A percentile compares a stretch with the other conserved stretches of the same genome.
These are phyloP conservation scores for Hemileccinum rubropunctum DNA, from an alignment of 768 basidiomycete genomes.

Conservation along the genomic window DNA sequence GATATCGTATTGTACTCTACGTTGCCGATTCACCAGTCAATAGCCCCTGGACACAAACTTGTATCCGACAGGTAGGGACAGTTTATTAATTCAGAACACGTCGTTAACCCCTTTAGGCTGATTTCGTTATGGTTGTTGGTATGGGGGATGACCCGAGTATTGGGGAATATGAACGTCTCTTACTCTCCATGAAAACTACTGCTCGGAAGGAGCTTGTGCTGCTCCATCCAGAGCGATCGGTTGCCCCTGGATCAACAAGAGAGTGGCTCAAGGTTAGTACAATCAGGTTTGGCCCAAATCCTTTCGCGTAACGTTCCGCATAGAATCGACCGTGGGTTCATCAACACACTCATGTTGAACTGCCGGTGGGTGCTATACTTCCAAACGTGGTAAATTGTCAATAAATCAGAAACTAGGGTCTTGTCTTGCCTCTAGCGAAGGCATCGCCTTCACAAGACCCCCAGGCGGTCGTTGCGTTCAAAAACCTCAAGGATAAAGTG, in stretches of 20 bases:
- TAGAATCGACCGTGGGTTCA: conserved; percentile 96
- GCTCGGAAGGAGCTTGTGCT: conserved; percentile 97
- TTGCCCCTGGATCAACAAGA: conserved; percentile 86
- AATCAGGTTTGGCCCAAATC: neutral
- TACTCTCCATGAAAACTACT: conserved; percentile 95
- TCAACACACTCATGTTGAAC: conserved; percentile 93
- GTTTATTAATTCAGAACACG: neutral
- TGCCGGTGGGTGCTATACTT: conserved; percentile 53
- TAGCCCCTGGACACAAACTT: conserved; percentile 97
- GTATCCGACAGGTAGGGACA: conserved; percentile 78
- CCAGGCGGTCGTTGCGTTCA: conserved; percentile 83
- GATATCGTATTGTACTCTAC: conserved; percentile 90
- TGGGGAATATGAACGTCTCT: conserved; percentile 91
- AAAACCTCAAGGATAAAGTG: conserved; percentile 90
- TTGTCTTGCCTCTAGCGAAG: conserved; percentile 66
- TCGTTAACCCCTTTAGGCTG: conserved; percentile 52
- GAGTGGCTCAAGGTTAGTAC: conserved; percentile 86
- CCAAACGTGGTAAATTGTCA: neutral
- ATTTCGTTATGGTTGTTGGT: conserved; percentile 91
- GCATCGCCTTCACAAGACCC: conserved; percentile 69
- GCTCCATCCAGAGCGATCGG: conserved; percentile 87
- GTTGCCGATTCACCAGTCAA: conserved; percentile 94
- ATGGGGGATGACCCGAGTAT: conserved; percentile 89
- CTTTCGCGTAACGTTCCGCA: conserved; percentile 3
- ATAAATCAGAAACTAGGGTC: conserved; percentile 48